phyloP scores from a whole-genome alignment of 2,329 filamentous ascomycete genomes.

The Aspergillus brasiliensis region DNA sequence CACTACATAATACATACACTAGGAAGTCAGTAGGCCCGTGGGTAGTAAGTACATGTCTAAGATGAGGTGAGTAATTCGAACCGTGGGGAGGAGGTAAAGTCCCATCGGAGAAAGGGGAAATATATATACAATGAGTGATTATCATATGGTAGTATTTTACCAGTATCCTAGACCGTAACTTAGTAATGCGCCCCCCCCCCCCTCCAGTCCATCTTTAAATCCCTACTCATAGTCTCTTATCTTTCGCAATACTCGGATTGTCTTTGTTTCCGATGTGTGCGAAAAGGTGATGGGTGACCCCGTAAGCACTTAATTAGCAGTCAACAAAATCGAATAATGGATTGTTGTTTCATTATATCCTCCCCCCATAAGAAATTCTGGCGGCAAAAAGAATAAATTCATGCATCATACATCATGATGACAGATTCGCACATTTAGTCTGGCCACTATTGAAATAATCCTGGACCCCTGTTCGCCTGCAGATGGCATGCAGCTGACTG shows the following conservation, averaged over 20 bases:
- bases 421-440: neutral
- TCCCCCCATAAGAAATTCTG: neutral
- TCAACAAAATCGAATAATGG: too few species aligned
- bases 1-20: too few species aligned
- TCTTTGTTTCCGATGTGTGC: neutral
- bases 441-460: neutral
- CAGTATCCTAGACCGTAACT: too few species aligned
- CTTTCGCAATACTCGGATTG: neutral
- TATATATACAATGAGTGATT: neutral
- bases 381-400: neutral
- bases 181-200: too few species aligned
- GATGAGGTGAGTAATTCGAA: neutral
- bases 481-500: conserved; percentile 6
- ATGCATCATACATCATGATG: neutral
- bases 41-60: neutral
- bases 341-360: too few species aligned
- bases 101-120: neutral
- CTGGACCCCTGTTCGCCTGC: neutral
- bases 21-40: too few species aligned
- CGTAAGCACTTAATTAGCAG: too few species aligned
- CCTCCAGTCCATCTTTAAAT: too few species aligned
- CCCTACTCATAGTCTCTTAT: too few species aligned
- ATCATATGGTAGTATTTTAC: too few species aligned
- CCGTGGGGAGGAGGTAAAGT: neutral
- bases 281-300: too few species aligned